A percentile compares a stretch with the other conserved stretches of the same genome.
Conservation (phyloP, 345 rosid species). For the Ailanthus altissimus region DNA sequence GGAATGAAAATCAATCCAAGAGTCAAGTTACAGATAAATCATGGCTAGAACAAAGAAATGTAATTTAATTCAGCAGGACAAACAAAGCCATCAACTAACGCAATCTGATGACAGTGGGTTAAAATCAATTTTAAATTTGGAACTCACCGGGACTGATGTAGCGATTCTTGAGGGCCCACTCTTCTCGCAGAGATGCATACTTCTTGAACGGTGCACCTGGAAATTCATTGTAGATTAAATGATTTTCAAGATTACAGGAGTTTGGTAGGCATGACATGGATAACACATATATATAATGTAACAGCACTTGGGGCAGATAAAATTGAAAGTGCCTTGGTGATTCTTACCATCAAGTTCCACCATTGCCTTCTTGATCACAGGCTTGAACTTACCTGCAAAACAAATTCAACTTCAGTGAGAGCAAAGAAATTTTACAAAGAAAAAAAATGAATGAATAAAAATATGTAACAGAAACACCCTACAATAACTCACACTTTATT, state of each 20-base stretch:
- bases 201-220: constrained; percentile 90
- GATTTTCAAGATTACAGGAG: not conserved
- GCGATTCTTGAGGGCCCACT: constrained; percentile 83
- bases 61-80: not conserved
- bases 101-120: not conserved
- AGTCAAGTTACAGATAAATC: not conserved
- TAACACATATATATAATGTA: no score
- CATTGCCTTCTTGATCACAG: constrained; percentile 99
- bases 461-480: no score
- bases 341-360: constrained; percentile 89
- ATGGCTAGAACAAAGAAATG: not conserved
- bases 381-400: constrained; percentile 83
- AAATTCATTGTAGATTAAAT: not conserved
- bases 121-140: not conserved
- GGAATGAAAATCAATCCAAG: not conserved
- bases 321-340: not conserved
- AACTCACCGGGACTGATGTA: constrained; percentile 94
- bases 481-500: no score
- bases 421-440: not conserved
- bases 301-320: not conserved
- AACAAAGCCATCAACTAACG: not conserved
- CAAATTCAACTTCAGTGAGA: not conserved
- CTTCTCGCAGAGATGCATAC: constrained; percentile 67
- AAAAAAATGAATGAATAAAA: not conserved
- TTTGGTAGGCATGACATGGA: not conserved